These are phyloP conservation scores for Tetradesmus obliquus DNA, from an alignment of 139 green algal genomes.

Conservation along the genomic window DNA sequence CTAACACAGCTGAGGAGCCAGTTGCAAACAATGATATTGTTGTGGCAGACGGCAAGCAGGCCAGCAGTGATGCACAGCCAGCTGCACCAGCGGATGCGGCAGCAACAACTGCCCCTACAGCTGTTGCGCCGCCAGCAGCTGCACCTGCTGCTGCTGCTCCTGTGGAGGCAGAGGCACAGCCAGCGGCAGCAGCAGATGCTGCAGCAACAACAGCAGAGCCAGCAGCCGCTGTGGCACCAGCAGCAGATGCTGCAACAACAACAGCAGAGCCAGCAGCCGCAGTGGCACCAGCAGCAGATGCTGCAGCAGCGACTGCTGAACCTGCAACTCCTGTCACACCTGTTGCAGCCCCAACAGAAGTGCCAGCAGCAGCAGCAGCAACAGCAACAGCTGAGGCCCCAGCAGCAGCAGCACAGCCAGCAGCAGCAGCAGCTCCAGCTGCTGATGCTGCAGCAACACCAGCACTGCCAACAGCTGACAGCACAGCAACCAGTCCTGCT, in stretches of 20 bases:
- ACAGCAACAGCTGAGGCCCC: background rate
- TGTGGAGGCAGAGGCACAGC: no score
- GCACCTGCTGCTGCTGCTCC: no score
- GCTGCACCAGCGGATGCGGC: background rate
- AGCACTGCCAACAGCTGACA: background rate
- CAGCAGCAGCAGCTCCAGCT: background rate
- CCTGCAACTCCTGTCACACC: background rate
- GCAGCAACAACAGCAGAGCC: background rate
- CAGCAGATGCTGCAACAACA: background rate
- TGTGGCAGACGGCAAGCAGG: background rate
- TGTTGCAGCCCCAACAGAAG: no score
- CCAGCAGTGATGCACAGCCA: background rate
- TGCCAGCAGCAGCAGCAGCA: background rate
- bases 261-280: background rate
- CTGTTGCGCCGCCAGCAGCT: no score
- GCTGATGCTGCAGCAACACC: background rate
- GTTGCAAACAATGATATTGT: background rate
- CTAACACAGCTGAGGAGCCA: background rate
- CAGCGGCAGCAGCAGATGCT: background rate
- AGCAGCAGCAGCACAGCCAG: background rate
- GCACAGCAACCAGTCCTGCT: background rate
- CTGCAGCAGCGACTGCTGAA: no score
- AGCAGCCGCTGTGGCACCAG: background rate
- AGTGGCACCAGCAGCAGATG: background rate
- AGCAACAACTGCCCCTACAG: background rate